Conservation (phyloP, 2,329 filamentous ascomycete genomes). For the Exophiala sideris region DNA sequence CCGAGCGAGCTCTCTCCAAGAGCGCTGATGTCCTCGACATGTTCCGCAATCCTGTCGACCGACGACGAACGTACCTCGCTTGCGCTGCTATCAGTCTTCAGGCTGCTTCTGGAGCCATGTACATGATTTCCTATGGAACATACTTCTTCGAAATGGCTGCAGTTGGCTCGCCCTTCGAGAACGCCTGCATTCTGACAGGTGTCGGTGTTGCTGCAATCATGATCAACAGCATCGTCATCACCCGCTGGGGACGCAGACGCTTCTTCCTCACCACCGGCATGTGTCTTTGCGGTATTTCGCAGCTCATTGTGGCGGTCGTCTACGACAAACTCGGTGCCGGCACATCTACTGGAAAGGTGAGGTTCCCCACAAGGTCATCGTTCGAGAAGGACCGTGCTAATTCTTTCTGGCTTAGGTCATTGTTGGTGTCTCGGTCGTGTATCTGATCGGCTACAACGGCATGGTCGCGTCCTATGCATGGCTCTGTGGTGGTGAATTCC, state of each 20-base stretch:
- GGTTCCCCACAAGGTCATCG: slow-evolving; percentile 21
- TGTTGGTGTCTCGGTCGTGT: slow-evolving; percentile 53
- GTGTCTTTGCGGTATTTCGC: slow-evolving; percentile 51
- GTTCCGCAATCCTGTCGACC: slow-evolving; percentile 51
- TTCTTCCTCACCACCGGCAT: slow-evolving; percentile 53
- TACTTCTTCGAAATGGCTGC: slow-evolving; percentile 61
- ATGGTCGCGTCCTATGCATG: slow-evolving; percentile 57
- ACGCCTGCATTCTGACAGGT: slow-evolving; percentile 54
- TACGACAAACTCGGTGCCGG: slow-evolving; percentile 46
- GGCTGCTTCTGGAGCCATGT: slow-evolving; percentile 56
- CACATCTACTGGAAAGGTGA: slow-evolving; percentile 32
- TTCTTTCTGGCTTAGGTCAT: slow-evolving; percentile 45
- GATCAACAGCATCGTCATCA: slow-evolving; percentile 52
- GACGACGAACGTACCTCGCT: slow-evolving; percentile 49
- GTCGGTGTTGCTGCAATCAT: slow-evolving; percentile 56
- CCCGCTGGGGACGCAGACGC: slow-evolving; percentile 52
- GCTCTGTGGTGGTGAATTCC: slow-evolving; percentile 54
- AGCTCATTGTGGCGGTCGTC: slow-evolving; percentile 53
- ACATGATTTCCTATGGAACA: slow-evolving; percentile 55
- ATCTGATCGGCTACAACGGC: slow-evolving; percentile 54
- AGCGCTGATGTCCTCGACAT: slow-evolving; percentile 45
- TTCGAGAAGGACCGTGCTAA: slow-evolving; percentile 18
- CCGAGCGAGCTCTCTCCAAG: slow-evolving; percentile 36
- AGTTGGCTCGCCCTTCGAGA: slow-evolving; percentile 55
- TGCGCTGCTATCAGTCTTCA: slow-evolving; percentile 50